These are phyloP conservation scores for Vitis hybrid DNA, from an alignment of 177 flowering plant species.

Conservation along the genomic window DNA sequence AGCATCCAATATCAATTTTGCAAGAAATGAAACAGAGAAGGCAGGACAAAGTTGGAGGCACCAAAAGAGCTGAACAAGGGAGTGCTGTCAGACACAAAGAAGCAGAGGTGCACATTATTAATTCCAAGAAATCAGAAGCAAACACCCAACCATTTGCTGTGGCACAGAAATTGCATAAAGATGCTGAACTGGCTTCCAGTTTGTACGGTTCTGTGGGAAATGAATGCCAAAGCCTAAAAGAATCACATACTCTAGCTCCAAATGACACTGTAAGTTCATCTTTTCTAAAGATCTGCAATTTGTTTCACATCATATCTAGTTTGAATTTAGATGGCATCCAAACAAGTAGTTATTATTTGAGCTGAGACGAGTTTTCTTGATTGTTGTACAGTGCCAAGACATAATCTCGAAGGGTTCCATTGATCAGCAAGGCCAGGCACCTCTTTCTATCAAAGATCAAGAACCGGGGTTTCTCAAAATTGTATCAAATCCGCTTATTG, in stretches of 20 bases:
- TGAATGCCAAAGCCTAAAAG: slow-evolving; percentile 25
- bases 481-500: not conserved
- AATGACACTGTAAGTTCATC: slow-evolving; percentile 43
- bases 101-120: slow-evolving; percentile 22
- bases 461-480: slow-evolving; percentile 7
- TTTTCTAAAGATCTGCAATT: not conserved
- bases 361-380: not conserved
- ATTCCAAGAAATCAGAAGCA: slow-evolving; percentile 23
- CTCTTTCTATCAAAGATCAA: slow-evolving; percentile 5
- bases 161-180: slow-evolving; percentile 14
- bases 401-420: not conserved
- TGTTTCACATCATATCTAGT: not conserved
- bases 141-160: slow-evolving; percentile 20
- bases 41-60: slow-evolving; percentile 16
- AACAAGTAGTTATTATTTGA: not conserved
- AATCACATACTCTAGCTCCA: slow-evolving; percentile 13
- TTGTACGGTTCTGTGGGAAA: slow-evolving; percentile 7
- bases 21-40: slow-evolving; percentile 41
- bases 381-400: slow-evolving; percentile 18
- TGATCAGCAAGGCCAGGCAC: slow-evolving; percentile 11
- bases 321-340: not conserved
- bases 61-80: slow-evolving; percentile 14
- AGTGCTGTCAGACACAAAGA: slow-evolving; percentile 19
- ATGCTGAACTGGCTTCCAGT: slow-evolving; percentile 12
- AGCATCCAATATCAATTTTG: slow-evolving; percentile 28